Evolutionary conservation across 208 protist species (phyloP).

Genomic region (Trypanosoma avium): DNA sequence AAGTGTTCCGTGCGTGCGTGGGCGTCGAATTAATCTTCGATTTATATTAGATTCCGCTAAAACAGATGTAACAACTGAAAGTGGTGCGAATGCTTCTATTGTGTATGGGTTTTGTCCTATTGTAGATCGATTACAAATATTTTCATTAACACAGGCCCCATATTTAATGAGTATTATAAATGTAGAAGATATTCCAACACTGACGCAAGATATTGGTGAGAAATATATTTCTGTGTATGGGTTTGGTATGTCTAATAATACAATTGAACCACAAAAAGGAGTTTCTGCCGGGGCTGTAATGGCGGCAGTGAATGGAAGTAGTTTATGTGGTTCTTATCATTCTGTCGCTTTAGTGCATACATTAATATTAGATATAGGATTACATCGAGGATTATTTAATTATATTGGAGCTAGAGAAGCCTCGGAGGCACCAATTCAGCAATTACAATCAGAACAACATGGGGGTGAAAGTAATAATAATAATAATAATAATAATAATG

Average conservation of each 20-base stretch:
- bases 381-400: conserved; percentile 78
- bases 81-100: conserved; percentile 8
- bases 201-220: conserved; percentile 5
- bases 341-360: conserved; percentile 61
- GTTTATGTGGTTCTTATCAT: conserved; percentile 26
- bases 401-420: conserved; percentile 39
- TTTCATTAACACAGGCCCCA: conserved; percentile 46
- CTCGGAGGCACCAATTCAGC: not conserved
- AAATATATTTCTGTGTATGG: conserved; percentile 78
- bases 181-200: conserved; percentile 1
- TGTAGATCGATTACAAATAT: conserved; percentile 63
- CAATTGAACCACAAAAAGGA: conserved; percentile 29
- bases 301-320: conserved; percentile 46
- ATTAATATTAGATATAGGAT: conserved; percentile 67
- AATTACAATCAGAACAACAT: no score
- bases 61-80: conserved; percentile 30
- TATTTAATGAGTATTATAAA: conserved; percentile 30
- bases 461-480: not conserved
- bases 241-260: conserved; percentile 66
- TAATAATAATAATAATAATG: not conserved
- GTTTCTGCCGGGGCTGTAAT: conserved; percentile 51
- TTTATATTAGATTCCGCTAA: conserved; percentile 61
- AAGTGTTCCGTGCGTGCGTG: conserved; percentile 33
- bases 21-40: conserved; percentile 60
- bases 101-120: conserved; percentile 75